phyloP scores from a whole-genome alignment of 2,329 filamentous ascomycete genomes.

The Allantophomopsis lycopodina region DNA sequence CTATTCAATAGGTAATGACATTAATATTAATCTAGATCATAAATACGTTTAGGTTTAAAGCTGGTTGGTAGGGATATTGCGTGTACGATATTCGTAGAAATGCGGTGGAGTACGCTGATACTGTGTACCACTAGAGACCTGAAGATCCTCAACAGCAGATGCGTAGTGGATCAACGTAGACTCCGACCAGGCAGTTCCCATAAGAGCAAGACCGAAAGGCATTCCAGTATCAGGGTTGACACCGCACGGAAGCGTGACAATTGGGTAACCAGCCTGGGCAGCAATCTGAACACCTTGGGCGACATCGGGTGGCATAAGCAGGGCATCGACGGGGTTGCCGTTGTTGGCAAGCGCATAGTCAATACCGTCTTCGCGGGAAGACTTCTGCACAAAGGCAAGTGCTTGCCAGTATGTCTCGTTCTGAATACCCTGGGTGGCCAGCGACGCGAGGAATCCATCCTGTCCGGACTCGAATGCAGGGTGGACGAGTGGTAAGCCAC shows the following conservation, averaged over 20 bases:
- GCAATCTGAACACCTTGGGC: slow-evolving; percentile 56
- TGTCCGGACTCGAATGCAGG: slow-evolving; percentile 60
- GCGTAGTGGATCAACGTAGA: slow-evolving; percentile 41
- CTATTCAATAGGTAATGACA: too few relatives aligned
- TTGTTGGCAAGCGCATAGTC: slow-evolving; percentile 45
- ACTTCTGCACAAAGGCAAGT: slow-evolving; percentile 42
- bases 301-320: slow-evolving; percentile 56
- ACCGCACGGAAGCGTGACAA: slow-evolving; percentile 55
- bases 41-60: slow-evolving; percentile 2
- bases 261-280: slow-evolving; percentile 63
- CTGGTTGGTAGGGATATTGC: slow-evolving; percentile 26
- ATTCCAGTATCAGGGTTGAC: slow-evolving; percentile 37
- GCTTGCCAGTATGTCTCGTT: slow-evolving; percentile 57
- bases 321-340: slow-evolving; percentile 34
- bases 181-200: slow-evolving; percentile 49
- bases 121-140: slow-evolving; percentile 24
- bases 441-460: slow-evolving; percentile 52
- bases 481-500: slow-evolving; percentile 43
- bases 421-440: slow-evolving; percentile 43
- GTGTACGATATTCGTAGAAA: slow-evolving; percentile 35
- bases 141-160: slow-evolving; percentile 48
- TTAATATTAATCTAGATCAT: too few relatives aligned
- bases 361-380: slow-evolving; percentile 51
- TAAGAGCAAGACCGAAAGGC: slow-evolving; percentile 45
- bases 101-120: slow-evolving; percentile 33